A percentile compares a stretch with the other conserved stretches of the same genome.
These are phyloP conservation scores for Aphanocladium album DNA, from an alignment of 2,329 filamentous ascomycete genomes.

Conservation along the genomic window DNA sequence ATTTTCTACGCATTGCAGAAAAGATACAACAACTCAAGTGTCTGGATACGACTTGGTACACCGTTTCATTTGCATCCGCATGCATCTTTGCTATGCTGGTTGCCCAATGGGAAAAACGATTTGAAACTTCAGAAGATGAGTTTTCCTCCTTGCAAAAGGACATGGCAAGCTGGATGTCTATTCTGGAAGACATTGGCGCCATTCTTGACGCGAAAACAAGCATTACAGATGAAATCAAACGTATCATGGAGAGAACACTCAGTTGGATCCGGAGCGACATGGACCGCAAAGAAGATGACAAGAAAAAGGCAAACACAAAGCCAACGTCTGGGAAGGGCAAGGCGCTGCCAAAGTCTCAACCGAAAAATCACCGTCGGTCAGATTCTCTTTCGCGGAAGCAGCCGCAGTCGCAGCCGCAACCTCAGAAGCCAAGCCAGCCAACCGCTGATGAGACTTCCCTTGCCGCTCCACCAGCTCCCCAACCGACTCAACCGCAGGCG, in stretches of 20 bases:
- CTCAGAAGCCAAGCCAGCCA: constrained; percentile 2
- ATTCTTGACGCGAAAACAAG: constrained; percentile 50
- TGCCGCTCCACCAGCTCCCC: neutral
- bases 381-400: constrained; percentile 3
- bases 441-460: neutral
- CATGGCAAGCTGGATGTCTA: constrained; percentile 64
- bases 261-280: constrained; percentile 49
- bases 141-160: constrained; percentile 57
- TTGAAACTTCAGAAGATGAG: constrained; percentile 52
- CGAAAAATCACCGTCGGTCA: neutral
- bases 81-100: constrained; percentile 70
- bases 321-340: neutral
- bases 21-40: constrained; percentile 60
- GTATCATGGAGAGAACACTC: constrained; percentile 48
- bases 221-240: constrained; percentile 39
- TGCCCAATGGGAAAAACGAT: constrained; percentile 61
- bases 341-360: constrained; percentile 4
- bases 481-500: neutral
- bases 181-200: constrained; percentile 61
- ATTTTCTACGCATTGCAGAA: constrained; percentile 57
- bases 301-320: constrained; percentile 7
- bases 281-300: constrained; percentile 26
- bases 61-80: constrained; percentile 64
- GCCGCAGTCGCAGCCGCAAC: neutral
- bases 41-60: constrained; percentile 75